A percentile compares a stretch with the other conserved stretches of the same genome.
Evolutionary conservation across 2,329 filamentous ascomycete species (phyloP).

Genomic region (Trichoderma afroharzianum): DNA sequence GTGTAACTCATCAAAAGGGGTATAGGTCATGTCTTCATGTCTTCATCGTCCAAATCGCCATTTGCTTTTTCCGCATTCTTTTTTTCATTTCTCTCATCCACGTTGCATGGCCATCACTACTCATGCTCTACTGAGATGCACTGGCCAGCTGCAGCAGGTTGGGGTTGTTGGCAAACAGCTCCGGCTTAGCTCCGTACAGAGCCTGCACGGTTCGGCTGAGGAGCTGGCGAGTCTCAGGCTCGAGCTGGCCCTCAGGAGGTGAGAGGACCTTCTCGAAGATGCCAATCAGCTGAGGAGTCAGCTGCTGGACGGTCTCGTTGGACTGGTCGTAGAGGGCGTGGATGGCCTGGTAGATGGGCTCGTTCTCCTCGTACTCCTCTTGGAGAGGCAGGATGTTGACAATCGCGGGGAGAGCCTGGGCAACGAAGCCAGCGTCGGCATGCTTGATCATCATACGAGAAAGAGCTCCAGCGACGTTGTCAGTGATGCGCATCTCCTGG

Average conservation of each 20-base stretch:
- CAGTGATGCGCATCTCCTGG: constrained; percentile 75
- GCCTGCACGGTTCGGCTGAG: constrained; percentile 60
- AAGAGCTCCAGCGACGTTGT: constrained; percentile 90
- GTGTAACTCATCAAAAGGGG: constrained; percentile 14
- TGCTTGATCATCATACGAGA: constrained; percentile 89
- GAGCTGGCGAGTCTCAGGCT: constrained; percentile 64
- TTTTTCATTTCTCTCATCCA: background rate
- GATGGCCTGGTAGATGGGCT: constrained; percentile 87
- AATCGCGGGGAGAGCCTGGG: constrained; percentile 76
- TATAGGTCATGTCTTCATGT: constrained; percentile 19
- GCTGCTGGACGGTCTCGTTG: constrained; percentile 64
- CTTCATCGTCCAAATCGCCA: constrained; percentile 16
- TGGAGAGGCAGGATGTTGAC: constrained; percentile 78
- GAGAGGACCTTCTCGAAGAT: constrained; percentile 71
- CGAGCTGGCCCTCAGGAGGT: constrained; percentile 71
- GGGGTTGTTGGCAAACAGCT: constrained; percentile 32
- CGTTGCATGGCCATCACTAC: background rate
- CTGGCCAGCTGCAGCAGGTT: constrained; percentile 32
- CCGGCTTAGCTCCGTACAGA: constrained; percentile 38
- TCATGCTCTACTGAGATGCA: constrained; percentile 13
- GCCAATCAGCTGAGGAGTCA: constrained; percentile 66
- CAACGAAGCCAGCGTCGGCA: constrained; percentile 75
- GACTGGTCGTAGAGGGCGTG: constrained; percentile 75
- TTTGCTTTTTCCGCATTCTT: background rate
- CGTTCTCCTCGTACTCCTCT: constrained; percentile 96